phyloP scores from a whole-genome alignment of 352 stramenopile genomes.

The Pythium aphanidermatum region DNA sequence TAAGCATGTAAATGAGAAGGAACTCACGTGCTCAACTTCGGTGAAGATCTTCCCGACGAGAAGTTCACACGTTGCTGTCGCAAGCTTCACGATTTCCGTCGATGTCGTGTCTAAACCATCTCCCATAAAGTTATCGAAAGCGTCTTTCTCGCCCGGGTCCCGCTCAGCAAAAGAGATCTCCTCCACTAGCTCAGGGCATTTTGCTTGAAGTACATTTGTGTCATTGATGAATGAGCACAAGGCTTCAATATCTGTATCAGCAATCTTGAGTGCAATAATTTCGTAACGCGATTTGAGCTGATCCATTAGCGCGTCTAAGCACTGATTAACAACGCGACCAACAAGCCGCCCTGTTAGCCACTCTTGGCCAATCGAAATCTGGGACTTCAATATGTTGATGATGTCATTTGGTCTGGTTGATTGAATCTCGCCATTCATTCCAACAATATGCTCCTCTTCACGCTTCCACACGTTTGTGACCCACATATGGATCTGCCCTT shows the following conservation, averaged over 20 bases:
- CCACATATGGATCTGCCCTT: constrained; percentile 76
- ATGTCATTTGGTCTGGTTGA: constrained; percentile 83
- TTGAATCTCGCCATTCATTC: constrained; percentile 53
- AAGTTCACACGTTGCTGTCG: constrained; percentile 52
- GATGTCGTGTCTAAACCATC: constrained; percentile 70
- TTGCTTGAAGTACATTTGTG: constrained; percentile 73
- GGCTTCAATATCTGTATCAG: constrained; percentile 53
- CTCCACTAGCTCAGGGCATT: constrained; percentile 77
- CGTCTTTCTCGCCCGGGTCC: constrained; percentile 65
- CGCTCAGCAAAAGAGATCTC: constrained; percentile 77
- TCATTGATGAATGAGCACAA: constrained; percentile 87
- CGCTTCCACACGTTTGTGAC: constrained; percentile 83
- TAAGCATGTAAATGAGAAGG: no score
- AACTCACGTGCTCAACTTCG: constrained; percentile 76
- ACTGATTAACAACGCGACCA: constrained; percentile 61
- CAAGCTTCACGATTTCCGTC: constrained; percentile 76
- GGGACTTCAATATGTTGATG: constrained; percentile 81
- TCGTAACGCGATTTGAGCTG: constrained; percentile 72
- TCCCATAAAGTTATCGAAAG: constrained; percentile 70
- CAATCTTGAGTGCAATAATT: constrained; percentile 33
- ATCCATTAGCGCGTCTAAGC: constrained; percentile 63
- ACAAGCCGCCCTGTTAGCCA: constrained; percentile 67
- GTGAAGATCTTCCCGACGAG: constrained; percentile 74
- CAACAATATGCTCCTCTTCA: constrained; percentile 61
- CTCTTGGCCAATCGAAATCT: constrained; percentile 81